Conservation (phyloP, 169 alveolate genomes). For the Theileria parva region DNA sequence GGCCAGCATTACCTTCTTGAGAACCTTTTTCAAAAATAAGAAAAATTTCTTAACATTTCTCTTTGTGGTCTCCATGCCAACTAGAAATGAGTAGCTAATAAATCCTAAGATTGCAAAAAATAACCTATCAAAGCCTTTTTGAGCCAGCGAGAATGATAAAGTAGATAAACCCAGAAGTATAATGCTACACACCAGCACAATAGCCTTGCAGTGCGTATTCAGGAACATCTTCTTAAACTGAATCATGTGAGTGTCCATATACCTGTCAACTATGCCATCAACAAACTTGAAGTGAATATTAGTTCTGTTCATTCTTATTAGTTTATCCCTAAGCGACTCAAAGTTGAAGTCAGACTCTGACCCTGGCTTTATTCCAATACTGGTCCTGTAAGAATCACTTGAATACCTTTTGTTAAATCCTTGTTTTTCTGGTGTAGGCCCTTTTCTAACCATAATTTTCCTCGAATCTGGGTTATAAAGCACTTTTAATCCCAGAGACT, state of each 20-base stretch:
- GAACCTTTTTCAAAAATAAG: neutral
- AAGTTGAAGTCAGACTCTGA: neutral
- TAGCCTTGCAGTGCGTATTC: neutral
- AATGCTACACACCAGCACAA: constrained; percentile 14
- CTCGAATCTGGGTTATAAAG: neutral
- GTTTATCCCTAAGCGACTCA: neutral
- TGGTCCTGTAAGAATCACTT: neutral
- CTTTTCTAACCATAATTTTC: neutral
- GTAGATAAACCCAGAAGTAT: constrained; percentile 3
- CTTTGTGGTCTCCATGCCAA: constrained; percentile 7
- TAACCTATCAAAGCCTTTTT: neutral
- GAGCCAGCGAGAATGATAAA: constrained; percentile 11
- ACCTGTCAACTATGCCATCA: neutral
- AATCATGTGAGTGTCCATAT: neutral
- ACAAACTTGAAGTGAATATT: neutral
- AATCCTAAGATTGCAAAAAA: neutral
- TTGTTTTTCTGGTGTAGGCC: neutral
- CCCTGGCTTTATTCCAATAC: neutral
- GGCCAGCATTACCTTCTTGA: neutral
- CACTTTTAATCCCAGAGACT: neutral
- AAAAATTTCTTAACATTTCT: neutral
- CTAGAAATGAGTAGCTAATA: neutral
- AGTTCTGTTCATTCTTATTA: neutral
- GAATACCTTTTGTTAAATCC: neutral
- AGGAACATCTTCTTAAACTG: neutral